These are phyloP conservation scores for Jaltomata sinuosa DNA, from an alignment of 257 asterid genomes.

Conservation along the genomic window DNA sequence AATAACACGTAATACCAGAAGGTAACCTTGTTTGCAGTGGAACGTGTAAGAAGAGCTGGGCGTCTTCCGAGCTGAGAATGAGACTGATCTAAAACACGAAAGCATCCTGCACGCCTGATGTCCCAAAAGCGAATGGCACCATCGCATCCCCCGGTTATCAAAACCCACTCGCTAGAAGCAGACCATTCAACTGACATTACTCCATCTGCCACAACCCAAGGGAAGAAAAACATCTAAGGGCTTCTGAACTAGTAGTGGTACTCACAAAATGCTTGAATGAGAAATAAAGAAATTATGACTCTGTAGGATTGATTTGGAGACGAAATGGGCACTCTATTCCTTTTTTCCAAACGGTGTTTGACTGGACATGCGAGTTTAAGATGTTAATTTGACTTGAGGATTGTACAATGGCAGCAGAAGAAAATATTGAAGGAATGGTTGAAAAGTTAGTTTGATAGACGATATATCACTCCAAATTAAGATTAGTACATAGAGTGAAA, in stretches of 20 bases:
- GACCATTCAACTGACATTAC: conserved; percentile 98
- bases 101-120: conserved; percentile 96
- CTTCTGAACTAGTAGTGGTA: neutral
- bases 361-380: neutral
- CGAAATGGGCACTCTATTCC: neutral
- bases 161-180: conserved; percentile 88
- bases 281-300: neutral
- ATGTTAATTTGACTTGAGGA: neutral
- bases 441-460: neutral
- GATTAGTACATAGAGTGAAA: neutral
- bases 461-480: neutral
- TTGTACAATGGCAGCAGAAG: neutral
- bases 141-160: conserved; percentile 96
- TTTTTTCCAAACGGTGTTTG: neutral
- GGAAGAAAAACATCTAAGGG: neutral
- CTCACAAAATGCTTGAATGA: neutral
- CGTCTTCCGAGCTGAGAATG: conserved; percentile 90
- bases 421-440: neutral
- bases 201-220: conserved; percentile 57
- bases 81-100: conserved; percentile 82
- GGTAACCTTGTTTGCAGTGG: conserved; percentile 63
- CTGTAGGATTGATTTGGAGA: neutral
- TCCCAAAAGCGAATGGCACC: conserved; percentile 99
- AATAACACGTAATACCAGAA: neutral
- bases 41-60: conserved; percentile 49